phyloP scores from a whole-genome alignment of 495 filamentous ascomycete genomes.

The Penicillium ochrochloron region DNA sequence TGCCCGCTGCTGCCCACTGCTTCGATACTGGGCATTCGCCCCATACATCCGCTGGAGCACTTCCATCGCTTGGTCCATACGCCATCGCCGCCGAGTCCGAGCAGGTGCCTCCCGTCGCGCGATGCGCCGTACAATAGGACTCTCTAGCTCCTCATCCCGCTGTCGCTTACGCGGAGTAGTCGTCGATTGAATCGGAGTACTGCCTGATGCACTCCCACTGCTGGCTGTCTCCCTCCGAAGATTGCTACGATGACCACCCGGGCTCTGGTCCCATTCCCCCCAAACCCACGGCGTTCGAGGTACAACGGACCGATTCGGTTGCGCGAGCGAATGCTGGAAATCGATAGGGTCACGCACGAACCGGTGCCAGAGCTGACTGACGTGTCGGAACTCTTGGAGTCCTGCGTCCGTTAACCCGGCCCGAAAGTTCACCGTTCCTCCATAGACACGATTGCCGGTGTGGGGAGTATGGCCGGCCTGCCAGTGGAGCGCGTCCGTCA shows the following conservation, averaged over 20 bases:
- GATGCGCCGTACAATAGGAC: too few species aligned
- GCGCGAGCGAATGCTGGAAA: neutral
- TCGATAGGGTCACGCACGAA: neutral
- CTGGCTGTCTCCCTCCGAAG: too few species aligned
- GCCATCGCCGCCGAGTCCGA: too few species aligned
- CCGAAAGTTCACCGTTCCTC: neutral
- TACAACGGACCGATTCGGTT: too few species aligned
- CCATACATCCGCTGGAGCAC: too few species aligned
- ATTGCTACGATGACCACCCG: too few species aligned
- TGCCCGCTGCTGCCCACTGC: neutral
- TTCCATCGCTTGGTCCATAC: too few species aligned
- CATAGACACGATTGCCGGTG: neutral
- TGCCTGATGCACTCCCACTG: too few species aligned
- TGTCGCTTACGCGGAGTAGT: neutral
- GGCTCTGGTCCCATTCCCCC: too few species aligned
- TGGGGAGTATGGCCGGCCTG: neutral
- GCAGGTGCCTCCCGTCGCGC: too few species aligned
- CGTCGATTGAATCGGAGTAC: too few species aligned
- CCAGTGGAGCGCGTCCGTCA: neutral
- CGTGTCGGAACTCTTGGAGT: neutral
- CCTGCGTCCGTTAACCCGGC: neutral
- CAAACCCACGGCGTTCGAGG: too few species aligned
- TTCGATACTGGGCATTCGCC: neutral
- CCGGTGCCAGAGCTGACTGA: neutral
- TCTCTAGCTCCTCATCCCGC: neutral